A percentile compares a stretch with the other conserved stretches of the same genome.
Conservation (phyloP, 257 asterid genomes). For the Jacaranda copaia region DNA sequence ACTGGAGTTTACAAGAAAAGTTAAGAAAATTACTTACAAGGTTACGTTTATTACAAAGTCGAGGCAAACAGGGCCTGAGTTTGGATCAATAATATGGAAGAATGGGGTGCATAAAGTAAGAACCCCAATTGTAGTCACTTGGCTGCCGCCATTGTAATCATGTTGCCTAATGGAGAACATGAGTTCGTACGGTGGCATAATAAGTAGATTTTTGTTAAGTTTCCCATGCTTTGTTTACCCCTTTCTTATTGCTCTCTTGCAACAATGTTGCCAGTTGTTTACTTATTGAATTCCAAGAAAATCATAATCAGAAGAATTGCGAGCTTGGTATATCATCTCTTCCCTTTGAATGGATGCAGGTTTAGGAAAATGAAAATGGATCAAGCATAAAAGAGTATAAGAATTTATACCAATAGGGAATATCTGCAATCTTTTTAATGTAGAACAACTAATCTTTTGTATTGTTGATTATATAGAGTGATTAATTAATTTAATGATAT, state of each 20-base stretch:
- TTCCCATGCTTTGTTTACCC: slow-evolving; percentile 3
- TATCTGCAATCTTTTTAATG: too few species aligned
- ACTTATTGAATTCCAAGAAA: neutral
- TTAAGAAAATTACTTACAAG: slow-evolving; percentile 64
- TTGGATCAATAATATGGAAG: slow-evolving; percentile 76
- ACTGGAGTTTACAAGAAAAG: slow-evolving; percentile 54
- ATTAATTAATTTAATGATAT: too few species aligned
- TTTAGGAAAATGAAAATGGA: too few species aligned
- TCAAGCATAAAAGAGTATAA: too few species aligned
- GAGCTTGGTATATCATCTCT: too few species aligned
- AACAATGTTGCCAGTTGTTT: slow-evolving; percentile 11
- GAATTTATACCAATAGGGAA: too few species aligned
- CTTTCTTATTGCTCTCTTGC: slow-evolving; percentile 33
- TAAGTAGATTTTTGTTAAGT: slow-evolving; percentile 42
- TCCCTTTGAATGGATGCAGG: too few species aligned
- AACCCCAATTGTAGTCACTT: slow-evolving; percentile 82
- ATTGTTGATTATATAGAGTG: too few species aligned
- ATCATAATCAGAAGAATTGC: too few species aligned
- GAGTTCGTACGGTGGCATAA: slow-evolving; percentile 37
- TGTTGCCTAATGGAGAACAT: slow-evolving; percentile 10
- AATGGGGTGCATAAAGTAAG: slow-evolving; percentile 74
- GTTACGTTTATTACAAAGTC: slow-evolving; percentile 53
- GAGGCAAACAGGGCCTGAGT: slow-evolving; percentile 64
- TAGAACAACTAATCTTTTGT: too few species aligned
- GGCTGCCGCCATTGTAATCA: slow-evolving; percentile 68